phyloP scores from a whole-genome alignment of 2,329 filamentous ascomycete species.

The Chaetomium strumarium region DNA sequence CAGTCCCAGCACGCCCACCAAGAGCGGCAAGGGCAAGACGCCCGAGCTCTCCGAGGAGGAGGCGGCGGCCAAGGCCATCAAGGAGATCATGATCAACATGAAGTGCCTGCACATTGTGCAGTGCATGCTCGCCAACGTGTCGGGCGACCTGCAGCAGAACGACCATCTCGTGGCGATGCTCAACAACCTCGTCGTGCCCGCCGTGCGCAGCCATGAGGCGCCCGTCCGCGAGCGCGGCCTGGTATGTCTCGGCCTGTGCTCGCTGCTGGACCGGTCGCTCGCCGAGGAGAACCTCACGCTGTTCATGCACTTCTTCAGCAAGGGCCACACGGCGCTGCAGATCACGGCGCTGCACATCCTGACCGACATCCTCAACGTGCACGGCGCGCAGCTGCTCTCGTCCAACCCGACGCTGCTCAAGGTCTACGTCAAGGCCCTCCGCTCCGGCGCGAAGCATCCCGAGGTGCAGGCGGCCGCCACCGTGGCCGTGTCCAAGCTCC shows the following conservation, averaged over 20 bases:
- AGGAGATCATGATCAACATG: constrained; percentile 94
- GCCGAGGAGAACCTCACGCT: constrained; percentile 87
- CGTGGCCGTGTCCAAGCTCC: constrained; percentile 75
- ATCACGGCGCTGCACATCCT: constrained; percentile 87
- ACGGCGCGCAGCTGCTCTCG: constrained; percentile 71
- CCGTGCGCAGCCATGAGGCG: constrained; percentile 86
- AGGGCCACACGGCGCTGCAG: constrained; percentile 84
- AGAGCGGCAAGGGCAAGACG: constrained; percentile 34
- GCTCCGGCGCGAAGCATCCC: constrained; percentile 60
- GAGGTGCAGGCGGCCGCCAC: constrained; percentile 78
- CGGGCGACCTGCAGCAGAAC: constrained; percentile 81
- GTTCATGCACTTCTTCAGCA: constrained; percentile 93
- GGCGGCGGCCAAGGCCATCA: constrained; percentile 68
- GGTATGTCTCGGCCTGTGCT: constrained; percentile 83
- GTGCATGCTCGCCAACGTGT: constrained; percentile 93
- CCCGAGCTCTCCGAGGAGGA: constrained; percentile 56
- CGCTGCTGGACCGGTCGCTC: constrained; percentile 82
- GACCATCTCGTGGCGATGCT: constrained; percentile 93
- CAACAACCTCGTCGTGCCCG: constrained; percentile 93
- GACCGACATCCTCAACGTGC: constrained; percentile 85
- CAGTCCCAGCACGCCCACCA: constrained; percentile 53
- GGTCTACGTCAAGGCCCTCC: constrained; percentile 77
- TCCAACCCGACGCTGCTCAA: constrained; percentile 68
- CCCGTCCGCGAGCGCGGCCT: constrained; percentile 88
- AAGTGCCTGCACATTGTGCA: constrained; percentile 97